Conservation (phyloP, 768 basidiomycete species). For the Pleurotus salmoneostramineus region DNA sequence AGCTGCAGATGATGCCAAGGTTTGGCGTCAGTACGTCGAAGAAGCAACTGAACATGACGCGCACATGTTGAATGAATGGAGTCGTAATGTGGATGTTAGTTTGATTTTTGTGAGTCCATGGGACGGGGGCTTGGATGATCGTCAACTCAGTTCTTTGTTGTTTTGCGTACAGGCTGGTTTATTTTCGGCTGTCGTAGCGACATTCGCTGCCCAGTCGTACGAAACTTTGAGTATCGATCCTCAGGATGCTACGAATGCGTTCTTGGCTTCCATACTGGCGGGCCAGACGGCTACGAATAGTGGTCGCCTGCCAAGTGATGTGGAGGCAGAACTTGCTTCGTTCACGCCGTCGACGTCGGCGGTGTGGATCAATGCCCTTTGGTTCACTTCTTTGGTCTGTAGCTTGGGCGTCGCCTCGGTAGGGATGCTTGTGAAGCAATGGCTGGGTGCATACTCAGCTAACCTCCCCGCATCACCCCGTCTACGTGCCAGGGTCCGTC, state of each 20-base stretch:
- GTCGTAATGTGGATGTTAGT: slow-evolving; percentile 12
- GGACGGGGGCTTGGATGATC: background rate
- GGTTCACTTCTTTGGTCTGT: slow-evolving; percentile 14
- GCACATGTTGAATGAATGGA: slow-evolving; percentile 9
- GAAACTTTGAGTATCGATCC: slow-evolving; percentile 10
- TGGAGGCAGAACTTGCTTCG: background rate
- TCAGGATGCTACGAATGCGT: slow-evolving; percentile 11
- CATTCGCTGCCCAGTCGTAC: slow-evolving; percentile 12
- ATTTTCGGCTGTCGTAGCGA: slow-evolving; percentile 15
- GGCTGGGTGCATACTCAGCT: slow-evolving; percentile 10
- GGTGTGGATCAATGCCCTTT: slow-evolving; percentile 16
- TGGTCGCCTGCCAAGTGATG: background rate
- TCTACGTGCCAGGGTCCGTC: slow-evolving; percentile 10
- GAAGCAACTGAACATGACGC: slow-evolving; percentile 7
- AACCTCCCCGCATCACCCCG: slow-evolving; percentile 10
- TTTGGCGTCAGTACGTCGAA: slow-evolving; percentile 9
- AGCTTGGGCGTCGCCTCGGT: slow-evolving; percentile 12
- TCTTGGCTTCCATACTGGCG: slow-evolving; percentile 8
- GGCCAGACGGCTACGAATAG: slow-evolving; percentile 4
- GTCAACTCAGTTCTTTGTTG: background rate
- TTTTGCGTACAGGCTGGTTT: slow-evolving; percentile 9
- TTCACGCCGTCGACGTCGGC: slow-evolving; percentile 9
- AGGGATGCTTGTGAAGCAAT: slow-evolving; percentile 17
- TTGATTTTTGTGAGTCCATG: slow-evolving; percentile 12
- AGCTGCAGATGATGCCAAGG: slow-evolving; percentile 9